A percentile compares a stretch with the other conserved stretches of the same genome.
These are phyloP conservation scores for Diaporthe nobilis DNA, from an alignment of 2,329 filamentous ascomycete species.

Conservation along the genomic window DNA sequence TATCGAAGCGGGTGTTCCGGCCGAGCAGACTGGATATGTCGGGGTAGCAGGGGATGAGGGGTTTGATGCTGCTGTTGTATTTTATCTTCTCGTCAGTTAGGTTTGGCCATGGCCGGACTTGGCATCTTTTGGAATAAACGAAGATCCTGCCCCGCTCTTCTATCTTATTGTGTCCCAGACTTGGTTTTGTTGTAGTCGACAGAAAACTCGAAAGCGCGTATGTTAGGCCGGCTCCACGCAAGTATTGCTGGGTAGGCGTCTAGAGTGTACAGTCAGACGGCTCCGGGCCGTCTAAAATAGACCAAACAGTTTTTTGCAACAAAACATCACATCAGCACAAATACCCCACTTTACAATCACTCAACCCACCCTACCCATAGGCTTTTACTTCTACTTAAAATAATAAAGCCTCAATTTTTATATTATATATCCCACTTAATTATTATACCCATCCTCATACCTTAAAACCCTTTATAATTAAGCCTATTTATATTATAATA, in stretches of 20 bases:
- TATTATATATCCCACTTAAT: too few species aligned
- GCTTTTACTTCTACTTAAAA: too few species aligned
- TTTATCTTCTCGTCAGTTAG: neutral
- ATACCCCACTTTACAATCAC: too few species aligned
- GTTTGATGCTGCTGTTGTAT: neutral
- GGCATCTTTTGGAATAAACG: conserved; percentile 4
- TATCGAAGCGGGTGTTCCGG: too few species aligned
- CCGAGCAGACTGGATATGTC: neutral
- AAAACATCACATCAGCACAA: too few species aligned
- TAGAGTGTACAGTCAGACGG: neutral
- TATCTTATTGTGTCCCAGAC: neutral
- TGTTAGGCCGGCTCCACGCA: neutral
- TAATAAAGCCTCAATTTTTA: too few species aligned
- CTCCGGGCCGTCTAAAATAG: neutral
- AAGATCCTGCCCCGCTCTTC: neutral
- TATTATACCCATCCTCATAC: too few species aligned
- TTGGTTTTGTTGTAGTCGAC: neutral
- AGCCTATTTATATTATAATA: too few species aligned
- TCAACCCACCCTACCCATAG: too few species aligned
- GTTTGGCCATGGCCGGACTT: neutral
- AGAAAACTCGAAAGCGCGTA: neutral
- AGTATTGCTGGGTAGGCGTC: too few species aligned
- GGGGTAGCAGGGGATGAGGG: neutral
- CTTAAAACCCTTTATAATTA: too few species aligned
- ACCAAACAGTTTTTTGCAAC: too few species aligned